Conservation (phyloP, 2,329 filamentous ascomycete species). For the Alternaria sp. region DNA sequence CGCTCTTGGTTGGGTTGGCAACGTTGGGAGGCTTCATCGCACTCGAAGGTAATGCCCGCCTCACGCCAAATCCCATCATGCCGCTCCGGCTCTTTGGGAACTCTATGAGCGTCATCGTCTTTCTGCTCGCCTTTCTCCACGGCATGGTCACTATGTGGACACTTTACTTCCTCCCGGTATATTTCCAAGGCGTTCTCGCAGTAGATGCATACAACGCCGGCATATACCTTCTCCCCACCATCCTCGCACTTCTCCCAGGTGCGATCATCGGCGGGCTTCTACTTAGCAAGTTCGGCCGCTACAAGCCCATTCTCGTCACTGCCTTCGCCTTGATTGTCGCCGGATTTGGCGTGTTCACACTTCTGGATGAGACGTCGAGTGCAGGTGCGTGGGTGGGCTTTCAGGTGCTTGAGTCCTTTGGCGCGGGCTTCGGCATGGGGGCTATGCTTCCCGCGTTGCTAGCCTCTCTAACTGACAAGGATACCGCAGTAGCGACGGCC, state of each 20-base stretch:
- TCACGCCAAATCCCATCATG: neutral
- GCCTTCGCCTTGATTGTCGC: neutral
- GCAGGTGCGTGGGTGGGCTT: slow-evolving; percentile 20
- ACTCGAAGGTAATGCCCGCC: neutral
- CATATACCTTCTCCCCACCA: slow-evolving; percentile 16
- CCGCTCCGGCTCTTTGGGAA: neutral
- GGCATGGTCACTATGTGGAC: neutral
- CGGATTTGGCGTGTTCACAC: slow-evolving; percentile 12
- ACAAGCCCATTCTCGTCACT: neutral
- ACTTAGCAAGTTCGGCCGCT: neutral
- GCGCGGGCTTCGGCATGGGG: slow-evolving; percentile 6
- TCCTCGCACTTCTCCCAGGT: slow-evolving; percentile 1
- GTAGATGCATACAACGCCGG: slow-evolving; percentile 10
- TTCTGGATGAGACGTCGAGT: slow-evolving; percentile 7
- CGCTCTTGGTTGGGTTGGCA: neutral
- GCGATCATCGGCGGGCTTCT: neutral
- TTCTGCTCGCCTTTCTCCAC: neutral
- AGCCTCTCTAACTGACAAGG: slow-evolving; percentile 8
- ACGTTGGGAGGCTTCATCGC: neutral
- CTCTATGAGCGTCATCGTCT: neutral
- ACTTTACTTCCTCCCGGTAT: slow-evolving; percentile 21
- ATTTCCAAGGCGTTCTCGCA: slow-evolving; percentile 21
- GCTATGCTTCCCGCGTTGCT: slow-evolving; percentile 14
- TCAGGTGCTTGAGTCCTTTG: slow-evolving; percentile 16
- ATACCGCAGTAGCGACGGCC: slow-evolving; percentile 17